These are phyloP conservation scores for Astrothelium macrocarpum DNA, from an alignment of 495 filamentous ascomycete genomes.

Conservation along the genomic window DNA sequence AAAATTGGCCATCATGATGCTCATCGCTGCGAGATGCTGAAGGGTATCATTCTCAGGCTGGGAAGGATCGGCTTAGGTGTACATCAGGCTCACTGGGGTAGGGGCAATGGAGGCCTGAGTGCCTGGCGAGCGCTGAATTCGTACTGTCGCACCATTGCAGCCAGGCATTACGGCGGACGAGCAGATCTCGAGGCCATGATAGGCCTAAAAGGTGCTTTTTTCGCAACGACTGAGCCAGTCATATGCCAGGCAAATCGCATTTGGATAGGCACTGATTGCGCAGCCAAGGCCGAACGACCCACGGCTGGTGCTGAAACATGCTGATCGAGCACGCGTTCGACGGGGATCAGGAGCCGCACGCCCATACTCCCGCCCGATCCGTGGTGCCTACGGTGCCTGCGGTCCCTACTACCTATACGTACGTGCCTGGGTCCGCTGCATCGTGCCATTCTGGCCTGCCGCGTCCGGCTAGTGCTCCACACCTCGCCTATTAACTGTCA, in stretches of 20 bases:
- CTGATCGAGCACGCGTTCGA: background rate
- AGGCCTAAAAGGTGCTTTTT: background rate
- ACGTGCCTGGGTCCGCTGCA: background rate
- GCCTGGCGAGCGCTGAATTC: background rate
- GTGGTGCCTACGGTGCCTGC: too few relatives aligned
- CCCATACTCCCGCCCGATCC: background rate
- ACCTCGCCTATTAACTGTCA: background rate
- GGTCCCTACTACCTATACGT: too few relatives aligned
- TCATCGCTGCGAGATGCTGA: background rate
- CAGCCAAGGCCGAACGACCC: background rate
- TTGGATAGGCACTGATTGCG: background rate
- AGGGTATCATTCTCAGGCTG: background rate
- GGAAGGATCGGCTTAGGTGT: background rate
- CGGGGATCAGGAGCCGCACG: conserved; percentile 3
- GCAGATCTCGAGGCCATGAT: background rate
- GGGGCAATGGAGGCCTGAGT: background rate
- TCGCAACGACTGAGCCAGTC: background rate
- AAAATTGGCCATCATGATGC: background rate
- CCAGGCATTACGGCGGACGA: background rate
- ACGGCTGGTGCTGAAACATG: background rate
- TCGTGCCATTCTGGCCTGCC: background rate
- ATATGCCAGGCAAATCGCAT: background rate
- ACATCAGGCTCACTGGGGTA: background rate
- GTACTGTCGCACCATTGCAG: background rate
- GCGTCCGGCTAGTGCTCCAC: background rate